Base-by-base conservation (phyloP, 2,329 filamentous ascomycete species). In the Ophiostoma himal-ulmi region DNA sequence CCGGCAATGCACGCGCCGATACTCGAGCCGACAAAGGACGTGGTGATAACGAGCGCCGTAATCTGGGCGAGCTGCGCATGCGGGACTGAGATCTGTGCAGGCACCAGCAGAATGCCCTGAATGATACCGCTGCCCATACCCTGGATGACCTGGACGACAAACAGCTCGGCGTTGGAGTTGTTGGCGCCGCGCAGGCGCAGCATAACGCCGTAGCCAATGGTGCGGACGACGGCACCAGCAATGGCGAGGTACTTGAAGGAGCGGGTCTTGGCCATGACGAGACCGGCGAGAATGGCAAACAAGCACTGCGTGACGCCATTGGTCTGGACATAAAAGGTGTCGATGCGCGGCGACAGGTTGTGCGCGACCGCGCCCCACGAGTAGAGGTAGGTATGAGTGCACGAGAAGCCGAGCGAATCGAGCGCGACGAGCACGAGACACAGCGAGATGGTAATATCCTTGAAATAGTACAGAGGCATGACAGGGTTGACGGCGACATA, bases 121-220 rank as follows among this genome's bases (percentile, higher is more conserved):
- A 70, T 57, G 66, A 68, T 68, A n/a, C 69, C 69, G 14, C 69
- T 67, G 4, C 83, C 83, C 4, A 82, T 73, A 1, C 83, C 83
- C 73, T 85, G 83, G 11, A 85, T 77, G 37, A 81, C 75, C 73
- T 85, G 83, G 1, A 83, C 81, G 36, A 81, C 72, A 73, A 84
- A 82, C 1, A 85, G 77, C 75, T 85, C 83, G 8, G 77, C 81
- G 0, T 77, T 73, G 4, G 80, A 80, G 74, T 82, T 84, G 52
- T 78, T 73, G 79, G 68, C 81, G 76, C 65, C 82, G 4, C 82
- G 80, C 10, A 85, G 78, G 2, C 83, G 79, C 39, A 84, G 78
- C 83, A 85, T 85, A 39, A 84, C 74, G 3, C 82, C 83, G 71
- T 85, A 84, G 5, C 83, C 83, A 41, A 84, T 73, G 11, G 83